Evolutionary conservation across 257 asterid genomes (phyloP).

Genomic region (Solanum ahanhuiri): DNA sequence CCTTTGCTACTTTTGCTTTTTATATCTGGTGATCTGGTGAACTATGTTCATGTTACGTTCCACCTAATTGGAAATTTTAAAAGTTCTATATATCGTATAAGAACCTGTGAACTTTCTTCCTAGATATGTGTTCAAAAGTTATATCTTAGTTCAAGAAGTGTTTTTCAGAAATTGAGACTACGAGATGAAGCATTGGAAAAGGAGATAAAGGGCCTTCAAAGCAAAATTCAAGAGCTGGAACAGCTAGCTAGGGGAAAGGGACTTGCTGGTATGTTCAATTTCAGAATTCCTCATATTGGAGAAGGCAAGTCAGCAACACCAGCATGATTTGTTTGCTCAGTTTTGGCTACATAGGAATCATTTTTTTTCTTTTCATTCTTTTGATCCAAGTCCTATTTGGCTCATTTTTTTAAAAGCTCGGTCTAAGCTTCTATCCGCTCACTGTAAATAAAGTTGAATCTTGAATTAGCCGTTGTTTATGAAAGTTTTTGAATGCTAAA

Average conservation of each 20-base stretch:
- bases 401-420: not conserved
- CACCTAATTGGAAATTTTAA: not conserved
- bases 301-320: slow-evolving; percentile 17
- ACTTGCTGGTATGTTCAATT: slow-evolving; percentile 28
- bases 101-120: not conserved
- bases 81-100: not conserved
- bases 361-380: slow-evolving; percentile 3
- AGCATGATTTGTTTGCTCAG: not conserved
- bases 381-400: not conserved
- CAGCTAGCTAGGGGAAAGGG: slow-evolving; percentile 31
- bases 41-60: not conserved
- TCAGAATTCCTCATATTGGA: slow-evolving; percentile 12
- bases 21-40: not conserved
- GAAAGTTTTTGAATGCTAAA: not conserved
- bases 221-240: slow-evolving; percentile 29
- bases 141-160: not conserved
- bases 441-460: not conserved
- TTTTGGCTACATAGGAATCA: not conserved
- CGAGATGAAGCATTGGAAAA: slow-evolving; percentile 26
- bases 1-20: not conserved
- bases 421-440: not conserved
- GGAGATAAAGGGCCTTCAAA: slow-evolving; percentile 24
- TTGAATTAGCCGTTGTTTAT: not conserved
- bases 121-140: not conserved
- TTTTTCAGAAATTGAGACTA: slow-evolving; percentile 23